Percentiles rank a stretch among this genome's conserved stretches.
These are phyloP conservation scores for Orbilia oligospora DNA, from an alignment of 2,329 filamentous ascomycete genomes.

Conservation along the genomic window DNA sequence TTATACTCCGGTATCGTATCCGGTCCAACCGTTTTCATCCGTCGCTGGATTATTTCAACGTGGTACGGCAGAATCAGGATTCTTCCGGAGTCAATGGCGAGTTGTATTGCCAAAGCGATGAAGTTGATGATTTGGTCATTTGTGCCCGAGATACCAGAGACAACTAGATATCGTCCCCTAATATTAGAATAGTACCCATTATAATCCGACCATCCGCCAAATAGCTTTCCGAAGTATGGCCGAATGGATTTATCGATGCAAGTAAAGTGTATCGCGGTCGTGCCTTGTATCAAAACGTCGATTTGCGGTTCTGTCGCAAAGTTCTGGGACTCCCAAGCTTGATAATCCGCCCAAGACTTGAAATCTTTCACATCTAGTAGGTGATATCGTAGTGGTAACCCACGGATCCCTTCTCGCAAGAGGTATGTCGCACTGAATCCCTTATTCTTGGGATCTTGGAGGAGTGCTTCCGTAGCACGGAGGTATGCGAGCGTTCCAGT, in stretches of 20 bases:
- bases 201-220: slow-evolving; percentile 56
- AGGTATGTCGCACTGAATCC: slow-evolving; percentile 42
- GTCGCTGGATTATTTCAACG: slow-evolving; percentile 50
- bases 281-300: slow-evolving; percentile 40
- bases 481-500: slow-evolving; percentile 35
- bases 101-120: slow-evolving; percentile 45
- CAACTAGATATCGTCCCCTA: slow-evolving; percentile 39
- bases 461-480: neutral
- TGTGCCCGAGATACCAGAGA: slow-evolving; percentile 37
- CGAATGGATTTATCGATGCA: slow-evolving; percentile 54
- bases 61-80: slow-evolving; percentile 52
- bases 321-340: slow-evolving; percentile 49
- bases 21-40: slow-evolving; percentile 43
- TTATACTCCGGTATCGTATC: slow-evolving; percentile 51
- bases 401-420: slow-evolving; percentile 46
- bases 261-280: slow-evolving; percentile 51
- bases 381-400: slow-evolving; percentile 34
- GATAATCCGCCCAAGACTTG: slow-evolving; percentile 54
- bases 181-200: slow-evolving; percentile 58
- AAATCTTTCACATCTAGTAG: slow-evolving; percentile 43
- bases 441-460: slow-evolving; percentile 41
- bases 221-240: slow-evolving; percentile 52
- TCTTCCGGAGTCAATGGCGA: slow-evolving; percentile 38
- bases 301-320: slow-evolving; percentile 58
- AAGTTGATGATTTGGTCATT: slow-evolving; percentile 51